Evolutionary conservation across 768 basidiomycete genomes (phyloP), one percentile per base, ranked within the genome.

Genomic region (Pulveroboletus sp.): DNA sequence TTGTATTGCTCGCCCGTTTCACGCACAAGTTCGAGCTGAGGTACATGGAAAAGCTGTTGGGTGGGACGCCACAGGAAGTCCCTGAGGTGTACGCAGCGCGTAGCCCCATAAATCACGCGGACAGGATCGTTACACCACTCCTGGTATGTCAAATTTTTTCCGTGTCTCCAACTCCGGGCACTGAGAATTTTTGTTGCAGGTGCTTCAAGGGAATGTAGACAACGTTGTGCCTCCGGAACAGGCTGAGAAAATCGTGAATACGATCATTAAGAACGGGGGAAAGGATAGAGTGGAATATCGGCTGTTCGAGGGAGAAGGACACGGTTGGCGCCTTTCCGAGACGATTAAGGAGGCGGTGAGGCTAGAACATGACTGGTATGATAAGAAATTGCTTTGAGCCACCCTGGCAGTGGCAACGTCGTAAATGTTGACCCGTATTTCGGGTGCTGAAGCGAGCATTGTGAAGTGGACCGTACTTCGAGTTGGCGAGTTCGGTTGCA

Each of bases 1-100:
- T 91, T 27, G 62, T 62, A 11, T 71, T 64, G 41, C 72, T 91
- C 9, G 76, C 73, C 4, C 70, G 77, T 36, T 79, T 80, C 50
- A 85, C 85, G 6, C 87, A 91, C 69, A 92, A 87, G 62, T 86
- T 85, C 44, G 81, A 85, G 64, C 74, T 75, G 38, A 67, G 68
- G 39, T 85, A 85, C 60, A 62, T 81, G 57, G 71, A 74, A 49
- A 80, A 79, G 58, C 71, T 90, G 16, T 52, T 89, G n/a, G 87
- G 90, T 1, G 84, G 83, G 3, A 72, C 75, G 1, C 60, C 61
- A 2, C 61, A 70, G 17, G 72, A 82, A 48, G 61, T 81, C n/a
- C 81, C 82, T 0, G 71, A 82, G 24, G 70, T 82, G 20, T 85
- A 81, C 59, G 65, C 69, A 17, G 76, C 76, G 32, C 73, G 86